Base-by-base conservation (phyloP, 805 yeast species). In the Hanseniaspora lachancei region DNA sequence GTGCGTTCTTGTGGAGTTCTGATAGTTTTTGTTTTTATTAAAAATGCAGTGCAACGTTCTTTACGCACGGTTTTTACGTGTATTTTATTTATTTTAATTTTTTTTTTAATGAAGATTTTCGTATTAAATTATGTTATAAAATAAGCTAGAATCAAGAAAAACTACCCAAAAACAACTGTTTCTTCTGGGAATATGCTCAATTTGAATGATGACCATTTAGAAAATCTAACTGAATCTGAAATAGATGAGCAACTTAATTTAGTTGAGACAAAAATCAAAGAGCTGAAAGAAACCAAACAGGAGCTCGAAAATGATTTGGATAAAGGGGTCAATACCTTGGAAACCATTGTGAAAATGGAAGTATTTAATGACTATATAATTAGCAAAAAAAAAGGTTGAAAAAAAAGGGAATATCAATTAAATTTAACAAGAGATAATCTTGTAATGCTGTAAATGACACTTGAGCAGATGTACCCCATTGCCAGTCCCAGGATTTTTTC, bases 401-500 rank as follows among this genome's bases (percentile, higher is more conserved):
- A 23, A 24, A 24, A 3, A 43, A 15, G 16, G 18, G 5, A 24
- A 10, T 6, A 6, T 12, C 27, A 48, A 23, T 32, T 18, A 3
- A 34, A 41, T 41, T 41, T 41, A 12, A 41, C 29, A 23, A 41
- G 44, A 23, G 29, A 23, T 20, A 41, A 5, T 21, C 29, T 41
- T 13, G 44, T n/a, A n/a, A 41, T 41, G 10, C 21, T 41, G 63
- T 82, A 82, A 40, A 81, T 75, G 1, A 73, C 62, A 1, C 66
- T 20, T 12, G 79, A 74, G 24, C 79, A 79, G 9, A 74, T 51
- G 65, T 76, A 79, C 2, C 93, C 88, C 72, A 84, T 77, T 2
- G 73, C 10, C 47, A 85, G 70, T 0, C 96, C 96, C 27, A 79
- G 71, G 1, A 85, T 57, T 64, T 89, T 89, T 65, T 91, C 97